Evolutionary conservation across 2,329 filamentous ascomycete species (phyloP).

Genomic region (Pseudovirgaria hyperparasitica): DNA sequence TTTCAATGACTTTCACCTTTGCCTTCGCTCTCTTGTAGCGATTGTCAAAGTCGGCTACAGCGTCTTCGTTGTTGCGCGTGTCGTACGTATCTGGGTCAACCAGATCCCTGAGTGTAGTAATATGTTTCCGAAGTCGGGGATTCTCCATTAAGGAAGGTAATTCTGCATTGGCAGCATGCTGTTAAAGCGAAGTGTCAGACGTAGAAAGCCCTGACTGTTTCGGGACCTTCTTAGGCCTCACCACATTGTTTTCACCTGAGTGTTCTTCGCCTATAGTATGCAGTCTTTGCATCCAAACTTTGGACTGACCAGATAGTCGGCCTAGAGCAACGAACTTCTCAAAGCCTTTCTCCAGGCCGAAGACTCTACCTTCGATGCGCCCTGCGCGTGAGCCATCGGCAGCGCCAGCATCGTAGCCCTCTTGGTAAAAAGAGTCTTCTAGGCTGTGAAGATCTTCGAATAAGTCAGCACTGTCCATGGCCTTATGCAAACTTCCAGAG

Average conservation of each 20-base stretch:
- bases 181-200: too few species aligned
- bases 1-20: conserved; percentile 76
- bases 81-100: conserved; percentile 67
- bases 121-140: conserved; percentile 60
- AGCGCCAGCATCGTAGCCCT: conserved; percentile 66
- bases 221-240: background rate
- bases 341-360: conserved; percentile 86
- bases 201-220: background rate
- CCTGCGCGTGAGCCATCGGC: conserved; percentile 67
- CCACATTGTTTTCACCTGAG: conserved; percentile 1
- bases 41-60: conserved; percentile 85
- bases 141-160: conserved; percentile 42
- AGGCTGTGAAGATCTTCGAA: conserved; percentile 46
- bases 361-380: conserved; percentile 74
- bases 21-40: conserved; percentile 69
- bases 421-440: conserved; percentile 62
- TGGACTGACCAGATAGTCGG: conserved; percentile 60
- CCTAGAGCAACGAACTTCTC: conserved; percentile 83
- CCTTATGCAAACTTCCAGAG: too few species aligned
- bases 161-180: background rate
- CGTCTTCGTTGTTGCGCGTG: conserved; percentile 75
- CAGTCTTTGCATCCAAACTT: conserved; percentile 73
- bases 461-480: too few species aligned
- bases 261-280: conserved; percentile 11
- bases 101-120: conserved; percentile 61